Percentiles rank a stretch among this genome's conserved stretches.
Evolutionary conservation across 2,329 filamentous ascomycete genomes (phyloP).

Genomic region (Podosphaera fusca): DNA sequence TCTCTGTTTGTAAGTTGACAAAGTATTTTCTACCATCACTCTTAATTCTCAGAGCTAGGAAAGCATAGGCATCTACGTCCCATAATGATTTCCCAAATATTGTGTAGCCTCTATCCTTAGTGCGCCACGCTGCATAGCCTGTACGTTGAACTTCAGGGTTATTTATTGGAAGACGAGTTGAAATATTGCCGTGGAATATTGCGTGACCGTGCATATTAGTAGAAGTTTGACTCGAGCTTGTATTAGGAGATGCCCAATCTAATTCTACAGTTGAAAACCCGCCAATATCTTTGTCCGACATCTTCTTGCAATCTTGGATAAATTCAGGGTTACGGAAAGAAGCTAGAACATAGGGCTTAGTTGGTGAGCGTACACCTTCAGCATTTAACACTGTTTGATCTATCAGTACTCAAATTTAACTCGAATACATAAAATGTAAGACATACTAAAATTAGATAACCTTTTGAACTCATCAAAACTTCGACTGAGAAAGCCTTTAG

Average conservation of each 20-base stretch:
- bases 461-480: slow-evolving; percentile 37
- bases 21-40: slow-evolving; percentile 84
- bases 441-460: slow-evolving; percentile 29
- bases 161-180: slow-evolving; percentile 56
- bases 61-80: slow-evolving; percentile 76
- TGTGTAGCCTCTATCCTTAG: slow-evolving; percentile 49
- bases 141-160: slow-evolving; percentile 51
- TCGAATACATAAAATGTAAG: not conserved
- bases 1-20: slow-evolving; percentile 87
- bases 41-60: slow-evolving; percentile 70
- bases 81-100: slow-evolving; percentile 71
- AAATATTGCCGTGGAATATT: slow-evolving; percentile 73
- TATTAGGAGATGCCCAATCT: slow-evolving; percentile 21
- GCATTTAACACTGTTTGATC: slow-evolving; percentile 34
- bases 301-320: slow-evolving; percentile 40
- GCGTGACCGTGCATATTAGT: slow-evolving; percentile 31
- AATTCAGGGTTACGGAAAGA: slow-evolving; percentile 31
- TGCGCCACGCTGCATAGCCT: slow-evolving; percentile 81
- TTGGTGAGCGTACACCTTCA: slow-evolving; percentile 43
- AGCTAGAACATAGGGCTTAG: slow-evolving; percentile 39
- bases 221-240: slow-evolving; percentile 10
- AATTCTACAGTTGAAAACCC: slow-evolving; percentile 58
- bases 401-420: slow-evolving; percentile 1
- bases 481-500: slow-evolving; percentile 31
- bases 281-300: slow-evolving; percentile 71